Percentiles rank a stretch among this genome's conserved stretches.
Evolutionary conservation across 2,329 filamentous ascomycete genomes (phyloP).

Genomic region (Phyllosticta ampelicida): DNA sequence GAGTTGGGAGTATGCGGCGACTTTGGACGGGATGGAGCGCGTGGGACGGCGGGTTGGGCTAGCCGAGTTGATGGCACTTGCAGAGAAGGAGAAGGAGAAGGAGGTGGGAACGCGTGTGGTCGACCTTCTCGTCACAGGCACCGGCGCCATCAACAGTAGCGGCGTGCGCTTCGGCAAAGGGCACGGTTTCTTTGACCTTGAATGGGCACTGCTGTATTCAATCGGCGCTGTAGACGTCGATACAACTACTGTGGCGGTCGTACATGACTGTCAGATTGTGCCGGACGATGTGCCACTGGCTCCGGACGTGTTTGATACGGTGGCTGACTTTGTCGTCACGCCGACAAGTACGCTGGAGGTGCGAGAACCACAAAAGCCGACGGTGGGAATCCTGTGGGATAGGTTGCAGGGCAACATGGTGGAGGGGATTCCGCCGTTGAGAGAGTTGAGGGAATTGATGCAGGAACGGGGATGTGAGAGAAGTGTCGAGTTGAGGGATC

Average conservation of each 20-base stretch:
- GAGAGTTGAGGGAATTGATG: conserved; percentile 27
- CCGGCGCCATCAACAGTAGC: conserved; percentile 28
- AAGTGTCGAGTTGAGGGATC: conserved; percentile 18
- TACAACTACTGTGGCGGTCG: conserved; percentile 25
- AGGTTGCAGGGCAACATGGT: conserved; percentile 26
- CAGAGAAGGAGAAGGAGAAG: background rate
- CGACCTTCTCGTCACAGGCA: conserved; percentile 32
- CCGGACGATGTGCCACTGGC: conserved; percentile 22
- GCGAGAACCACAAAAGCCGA: conserved; percentile 23
- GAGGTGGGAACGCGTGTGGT: conserved; percentile 11
- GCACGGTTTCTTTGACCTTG: conserved; percentile 33
- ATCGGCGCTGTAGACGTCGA: conserved; percentile 20
- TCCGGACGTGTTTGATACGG: conserved; percentile 30
- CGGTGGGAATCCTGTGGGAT: conserved; percentile 29
- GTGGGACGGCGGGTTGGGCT: conserved; percentile 27
- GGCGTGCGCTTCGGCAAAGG: conserved; percentile 34
- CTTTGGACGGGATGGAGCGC: conserved; percentile 36
- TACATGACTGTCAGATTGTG: conserved; percentile 34
- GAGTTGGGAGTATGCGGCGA: conserved; percentile 25
- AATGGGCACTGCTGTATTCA: conserved; percentile 32
- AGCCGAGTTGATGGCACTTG: conserved; percentile 23
- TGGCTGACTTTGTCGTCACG: conserved; percentile 33
- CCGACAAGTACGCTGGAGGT: conserved; percentile 23
- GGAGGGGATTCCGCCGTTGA: conserved; percentile 27
- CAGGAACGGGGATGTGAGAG: conserved; percentile 19